Evolutionary conservation across 805 yeast genomes (phyloP), one percentile per base, ranked within the genome.

Genomic region (Candida cerambycidarum): DNA sequence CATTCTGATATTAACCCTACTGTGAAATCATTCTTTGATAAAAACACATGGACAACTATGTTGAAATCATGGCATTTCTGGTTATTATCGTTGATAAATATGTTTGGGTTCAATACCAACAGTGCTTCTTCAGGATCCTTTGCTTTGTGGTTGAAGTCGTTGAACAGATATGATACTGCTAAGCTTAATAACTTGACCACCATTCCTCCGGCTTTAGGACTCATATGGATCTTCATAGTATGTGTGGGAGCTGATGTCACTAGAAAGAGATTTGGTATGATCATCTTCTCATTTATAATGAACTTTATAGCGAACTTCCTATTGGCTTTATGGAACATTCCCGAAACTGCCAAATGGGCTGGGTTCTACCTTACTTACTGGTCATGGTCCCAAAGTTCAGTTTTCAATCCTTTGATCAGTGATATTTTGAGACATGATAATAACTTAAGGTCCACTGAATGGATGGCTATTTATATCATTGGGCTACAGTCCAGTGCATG

Each of bases 131-230:
- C 55, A 13, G 67, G 69, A n/a, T 56, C 63, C 1, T 62, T 57
- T 46, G 61, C 59, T 9, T 52, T 63, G 39, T 63, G 67, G 67
- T 49, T 63, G 18, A 45, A 56, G 32, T 52, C 58, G 13, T 44
- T 52, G 36, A 56, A 67, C 35, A 54, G 62, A 31, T 42, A 44
- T 18, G 53, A 62, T 5, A 61, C 61, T 5, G 51, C 54, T 25
- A 55, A 54, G 6, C 59, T 79, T 15, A 79, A 81, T 52, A 66
- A 79, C 43, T 61, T 77, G 37, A 65, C 81, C 10, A 71, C 81
- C 3, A 49, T 78, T 13, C 79, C 85, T 0, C 84, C 85, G 1
- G 82, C 78, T 11, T 57, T 81, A 21, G 85, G 85, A 6, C 67
- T 81, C 29, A 55, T 75, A 2, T 80, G 63, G 51, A 70, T 77